Evolutionary conservation across 1,139 yeast species (phyloP).

Genomic region (Torulaspora pretoriensis): DNA sequence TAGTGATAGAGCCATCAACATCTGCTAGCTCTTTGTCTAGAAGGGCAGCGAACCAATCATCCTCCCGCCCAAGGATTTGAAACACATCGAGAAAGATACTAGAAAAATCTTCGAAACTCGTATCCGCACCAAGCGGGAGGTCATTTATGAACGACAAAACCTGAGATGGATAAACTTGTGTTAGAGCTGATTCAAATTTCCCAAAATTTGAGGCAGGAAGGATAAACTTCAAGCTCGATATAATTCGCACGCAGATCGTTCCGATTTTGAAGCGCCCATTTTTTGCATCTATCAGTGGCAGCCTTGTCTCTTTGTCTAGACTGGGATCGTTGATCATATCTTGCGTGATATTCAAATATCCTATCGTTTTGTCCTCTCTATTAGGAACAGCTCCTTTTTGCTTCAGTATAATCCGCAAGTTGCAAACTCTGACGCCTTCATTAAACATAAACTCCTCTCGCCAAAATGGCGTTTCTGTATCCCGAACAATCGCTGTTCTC

Average conservation of each 20-base stretch:
- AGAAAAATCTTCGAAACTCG: conserved; percentile 50
- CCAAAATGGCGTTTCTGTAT: conserved; percentile 59
- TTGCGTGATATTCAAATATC: conserved; percentile 54
- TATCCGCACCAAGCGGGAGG: conserved; percentile 39
- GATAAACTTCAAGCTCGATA: conserved; percentile 54
- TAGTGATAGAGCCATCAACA: conserved; percentile 37
- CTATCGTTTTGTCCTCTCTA: conserved; percentile 40
- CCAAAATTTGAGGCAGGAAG: conserved; percentile 56
- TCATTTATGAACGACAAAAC: conserved; percentile 32
- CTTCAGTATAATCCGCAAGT: conserved; percentile 51
- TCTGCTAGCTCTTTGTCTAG: conserved; percentile 60
- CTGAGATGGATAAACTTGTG: conserved; percentile 44
- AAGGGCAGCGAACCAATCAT: conserved; percentile 63
- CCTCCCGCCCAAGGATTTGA: conserved; percentile 59
- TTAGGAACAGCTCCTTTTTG: conserved; percentile 30
- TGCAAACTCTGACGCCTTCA: conserved; percentile 51
- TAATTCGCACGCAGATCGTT: conserved; percentile 52
- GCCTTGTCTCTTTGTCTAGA: conserved; percentile 35
- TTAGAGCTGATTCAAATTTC: conserved; percentile 56
- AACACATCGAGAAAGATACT: conserved; percentile 58
- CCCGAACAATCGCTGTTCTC: conserved; percentile 56
- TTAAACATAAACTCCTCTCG: conserved; percentile 60
- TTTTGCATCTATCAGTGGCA: conserved; percentile 32
- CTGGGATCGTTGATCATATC: conserved; percentile 42
- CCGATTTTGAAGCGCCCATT: conserved; percentile 45